Base-by-base conservation (phyloP, 2,329 filamentous ascomycete genomes). In the Scedosporium apiospermum region DNA sequence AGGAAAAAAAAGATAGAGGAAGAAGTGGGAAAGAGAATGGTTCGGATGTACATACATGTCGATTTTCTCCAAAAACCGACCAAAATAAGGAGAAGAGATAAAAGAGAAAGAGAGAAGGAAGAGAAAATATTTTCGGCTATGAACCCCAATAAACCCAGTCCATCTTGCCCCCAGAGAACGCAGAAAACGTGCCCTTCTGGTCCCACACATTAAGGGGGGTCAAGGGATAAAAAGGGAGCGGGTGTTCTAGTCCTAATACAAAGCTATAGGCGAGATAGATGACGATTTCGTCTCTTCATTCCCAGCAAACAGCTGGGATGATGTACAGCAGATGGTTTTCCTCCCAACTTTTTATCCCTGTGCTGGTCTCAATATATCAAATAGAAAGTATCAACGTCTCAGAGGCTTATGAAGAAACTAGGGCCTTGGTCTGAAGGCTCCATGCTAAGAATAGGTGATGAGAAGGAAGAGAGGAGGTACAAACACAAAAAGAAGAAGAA, bases 401-500 rank as follows among this genome's bases (percentile, higher is more conserved):
- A n/a, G 58, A 46, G 49, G 58, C 30, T 12, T 42, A 23, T 44
- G 34, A 42, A 26, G 16, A 44, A 42, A 60, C 23, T 23, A 42
- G 12, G 21, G 34, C 26, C 63, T 49, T 34, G 41, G 63, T 60
- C 34, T 26, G 49, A 41, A 60, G 60, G 58, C 44, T 57, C 9
- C 46, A 30, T 23, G 49, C 23, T 21, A 49, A 49, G n/a, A 49
- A 49, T 49, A 38, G 34, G 34, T 38, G 10, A 38, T 34, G 30
- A 10, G 6, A 23, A 60, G 44, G 57, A 60, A 62, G 60, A 57
- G 23, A 58, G 59, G 53, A n/a, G 46, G 30, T 9, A 27, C 23
- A 58, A 26, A 46, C 21, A 51, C 57, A 34, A 62, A 62, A 61
- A 34, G 30, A 42, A 65, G 46, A 62, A 57, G 53, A 34, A 59